Conservation (phyloP, 2,329 filamentous ascomycete genomes). For the Rhexocercosporidium sp. region DNA sequence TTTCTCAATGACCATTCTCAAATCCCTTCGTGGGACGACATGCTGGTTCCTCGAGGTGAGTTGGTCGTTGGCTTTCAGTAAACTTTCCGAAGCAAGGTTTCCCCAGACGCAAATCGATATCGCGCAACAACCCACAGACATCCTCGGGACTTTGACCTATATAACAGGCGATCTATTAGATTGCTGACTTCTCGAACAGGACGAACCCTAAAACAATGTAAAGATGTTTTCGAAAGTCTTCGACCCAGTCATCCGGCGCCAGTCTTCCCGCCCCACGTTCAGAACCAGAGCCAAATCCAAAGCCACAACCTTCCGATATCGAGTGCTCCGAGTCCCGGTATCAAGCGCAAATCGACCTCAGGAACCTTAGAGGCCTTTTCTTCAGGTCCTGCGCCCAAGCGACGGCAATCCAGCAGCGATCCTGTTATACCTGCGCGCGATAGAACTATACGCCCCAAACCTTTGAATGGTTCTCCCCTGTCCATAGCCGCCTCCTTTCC, state of each 20-base stretch:
- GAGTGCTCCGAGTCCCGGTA: constrained; percentile 13
- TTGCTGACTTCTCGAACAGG: constrained; percentile 32
- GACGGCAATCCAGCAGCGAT: constrained; percentile 34
- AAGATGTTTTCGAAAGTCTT: constrained; percentile 35
- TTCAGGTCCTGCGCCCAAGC: constrained; percentile 29
- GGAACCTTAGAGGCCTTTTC: constrained; percentile 28
- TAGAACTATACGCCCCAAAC: constrained; percentile 40
- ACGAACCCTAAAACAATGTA: constrained; percentile 39
- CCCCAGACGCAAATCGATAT: constrained; percentile 23
- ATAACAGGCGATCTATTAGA: constrained; percentile 22
- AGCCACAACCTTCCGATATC: constrained; percentile 7
- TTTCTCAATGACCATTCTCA: constrained; percentile 49
- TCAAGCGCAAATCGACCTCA: constrained; percentile 36
- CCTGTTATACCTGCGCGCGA: constrained; percentile 25
- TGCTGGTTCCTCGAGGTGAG: constrained; percentile 54
- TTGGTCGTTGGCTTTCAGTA: constrained; percentile 25
- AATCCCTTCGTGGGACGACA: constrained; percentile 54
- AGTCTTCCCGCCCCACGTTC: not conserved
- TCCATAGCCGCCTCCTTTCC: constrained; percentile 29
- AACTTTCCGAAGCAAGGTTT: constrained; percentile 27
- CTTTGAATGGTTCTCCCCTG: constrained; percentile 34
- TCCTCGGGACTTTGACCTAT: constrained; percentile 15
- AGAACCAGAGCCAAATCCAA: not conserved
- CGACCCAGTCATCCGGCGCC: constrained; percentile 12
- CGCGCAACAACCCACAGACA: constrained; percentile 29